Percentiles rank a stretch among this genome's conserved stretches.
These are phyloP conservation scores for Brassica balearica DNA, from an alignment of 441 rosid species.

Conservation along the genomic window DNA sequence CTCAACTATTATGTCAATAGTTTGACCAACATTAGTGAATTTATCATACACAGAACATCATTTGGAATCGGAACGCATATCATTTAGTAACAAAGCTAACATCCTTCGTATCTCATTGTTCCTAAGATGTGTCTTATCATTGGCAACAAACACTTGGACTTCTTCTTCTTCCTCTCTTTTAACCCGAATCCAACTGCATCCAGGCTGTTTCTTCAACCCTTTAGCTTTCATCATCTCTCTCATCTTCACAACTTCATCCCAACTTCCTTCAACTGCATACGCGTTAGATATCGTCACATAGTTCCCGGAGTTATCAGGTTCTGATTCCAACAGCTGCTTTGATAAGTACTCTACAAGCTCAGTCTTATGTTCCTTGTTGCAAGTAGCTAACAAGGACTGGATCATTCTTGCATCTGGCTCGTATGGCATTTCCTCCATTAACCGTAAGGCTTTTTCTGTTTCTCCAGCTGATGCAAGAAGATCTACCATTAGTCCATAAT, in stretches of 20 bases:
- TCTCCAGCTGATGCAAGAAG: conserved; percentile 57
- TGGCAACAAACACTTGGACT: conserved; percentile 50
- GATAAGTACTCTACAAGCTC: conserved; percentile 52
- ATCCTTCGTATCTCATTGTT: conserved; percentile 43
- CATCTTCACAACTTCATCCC: conserved; percentile 53
- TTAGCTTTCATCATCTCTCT: conserved; percentile 57
- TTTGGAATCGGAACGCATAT: conserved; percentile 34
- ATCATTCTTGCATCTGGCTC: conserved; percentile 56
- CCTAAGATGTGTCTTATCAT: conserved; percentile 52
- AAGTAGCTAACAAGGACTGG: conserved; percentile 54
- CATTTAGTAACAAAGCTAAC: conserved; percentile 46
- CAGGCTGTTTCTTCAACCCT: conserved; percentile 57
- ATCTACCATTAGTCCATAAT: conserved; percentile 54
- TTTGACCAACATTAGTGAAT: conserved; percentile 6
- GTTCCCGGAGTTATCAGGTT: conserved; percentile 57
- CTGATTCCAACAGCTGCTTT: conserved; percentile 45
- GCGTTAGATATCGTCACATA: conserved; percentile 61
- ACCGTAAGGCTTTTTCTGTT: conserved; percentile 50
- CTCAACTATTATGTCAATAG: not conserved
- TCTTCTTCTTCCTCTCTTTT: conserved; percentile 44
- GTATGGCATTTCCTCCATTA: conserved; percentile 49
- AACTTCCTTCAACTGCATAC: conserved; percentile 58
- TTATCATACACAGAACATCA: conserved; percentile 18
- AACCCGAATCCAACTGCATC: conserved; percentile 65
- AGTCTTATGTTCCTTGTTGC: conserved; percentile 49